Conservation (phyloP, 768 basidiomycete species). For the Tephrocybe sp. region DNA sequence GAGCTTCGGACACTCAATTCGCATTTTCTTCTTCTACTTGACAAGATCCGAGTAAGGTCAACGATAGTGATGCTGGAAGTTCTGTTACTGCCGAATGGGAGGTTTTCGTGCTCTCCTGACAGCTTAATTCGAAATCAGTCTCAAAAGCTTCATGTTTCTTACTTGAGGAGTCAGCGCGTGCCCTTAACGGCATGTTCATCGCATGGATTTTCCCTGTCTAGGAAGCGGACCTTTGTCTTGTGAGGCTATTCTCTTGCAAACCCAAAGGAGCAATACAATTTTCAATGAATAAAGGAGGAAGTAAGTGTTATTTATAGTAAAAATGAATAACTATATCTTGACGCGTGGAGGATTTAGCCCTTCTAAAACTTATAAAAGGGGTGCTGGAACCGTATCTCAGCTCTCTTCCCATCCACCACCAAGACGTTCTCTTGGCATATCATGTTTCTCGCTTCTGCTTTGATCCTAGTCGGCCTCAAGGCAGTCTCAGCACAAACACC, state of each 20-base stretch:
- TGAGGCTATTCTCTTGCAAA: no score
- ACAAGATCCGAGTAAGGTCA: background rate
- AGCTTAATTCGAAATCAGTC: no score
- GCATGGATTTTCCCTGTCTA: no score
- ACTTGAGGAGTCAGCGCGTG: no score
- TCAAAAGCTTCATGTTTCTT: no score
- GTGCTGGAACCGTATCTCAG: background rate
- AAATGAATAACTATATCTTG: conserved; percentile 10
- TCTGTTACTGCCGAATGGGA: background rate
- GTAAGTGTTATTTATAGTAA: no score
- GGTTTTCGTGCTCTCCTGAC: no score
- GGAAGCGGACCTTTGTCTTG: no score
- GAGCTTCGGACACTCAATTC: conserved; percentile 6
- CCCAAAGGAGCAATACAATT: no score
- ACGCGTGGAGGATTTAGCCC: background rate
- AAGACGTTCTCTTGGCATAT: conserved; percentile 33
- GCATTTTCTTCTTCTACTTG: background rate
- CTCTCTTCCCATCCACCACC: background rate
- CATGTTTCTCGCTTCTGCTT: background rate
- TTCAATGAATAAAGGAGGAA: no score
- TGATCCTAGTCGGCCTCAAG: background rate
- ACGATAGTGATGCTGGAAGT: no score
- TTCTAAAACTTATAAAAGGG: background rate
- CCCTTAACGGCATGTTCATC: no score
- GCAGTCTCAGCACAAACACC: background rate